phyloP scores from a whole-genome alignment of 345 rosid species.

The Acer saccharum region DNA sequence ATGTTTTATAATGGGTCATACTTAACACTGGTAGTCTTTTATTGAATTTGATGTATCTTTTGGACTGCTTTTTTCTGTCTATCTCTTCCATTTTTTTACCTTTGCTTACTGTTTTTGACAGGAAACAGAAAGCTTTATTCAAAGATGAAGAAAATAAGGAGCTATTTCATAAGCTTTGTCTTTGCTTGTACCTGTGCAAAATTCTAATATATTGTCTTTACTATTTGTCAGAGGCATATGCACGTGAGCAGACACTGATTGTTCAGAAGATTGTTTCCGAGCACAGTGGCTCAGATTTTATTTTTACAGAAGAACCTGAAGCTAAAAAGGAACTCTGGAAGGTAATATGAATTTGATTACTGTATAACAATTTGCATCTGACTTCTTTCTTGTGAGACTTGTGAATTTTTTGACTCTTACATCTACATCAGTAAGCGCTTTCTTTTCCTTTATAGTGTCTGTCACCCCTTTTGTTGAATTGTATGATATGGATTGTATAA shows the following conservation, averaged over 20 bases:
- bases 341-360: constrained; percentile 44
- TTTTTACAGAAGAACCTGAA: constrained; percentile 80
- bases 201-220: constrained; percentile 15
- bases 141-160: not conserved
- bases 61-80: not conserved
- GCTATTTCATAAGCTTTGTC: constrained; percentile 2
- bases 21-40: not conserved
- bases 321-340: constrained; percentile 92
- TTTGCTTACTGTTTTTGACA: not conserved
- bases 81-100: not conserved
- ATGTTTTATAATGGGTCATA: not conserved
- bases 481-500: not conserved
- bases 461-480: not conserved
- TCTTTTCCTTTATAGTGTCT: not conserved
- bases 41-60: not conserved
- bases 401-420: not conserved
- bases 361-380: not conserved
- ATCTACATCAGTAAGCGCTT: not conserved
- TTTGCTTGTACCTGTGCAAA: constrained; percentile 1
- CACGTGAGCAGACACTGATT: constrained; percentile 76
- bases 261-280: constrained; percentile 83
- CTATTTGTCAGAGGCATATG: constrained; percentile 66
- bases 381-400: not conserved
- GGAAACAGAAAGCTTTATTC: too few species aligned
- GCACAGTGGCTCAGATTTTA: constrained; percentile 85